phyloP scores from a whole-genome alignment of 805 yeast genomes.

The Metschnikowia drakensbergensis region DNA sequence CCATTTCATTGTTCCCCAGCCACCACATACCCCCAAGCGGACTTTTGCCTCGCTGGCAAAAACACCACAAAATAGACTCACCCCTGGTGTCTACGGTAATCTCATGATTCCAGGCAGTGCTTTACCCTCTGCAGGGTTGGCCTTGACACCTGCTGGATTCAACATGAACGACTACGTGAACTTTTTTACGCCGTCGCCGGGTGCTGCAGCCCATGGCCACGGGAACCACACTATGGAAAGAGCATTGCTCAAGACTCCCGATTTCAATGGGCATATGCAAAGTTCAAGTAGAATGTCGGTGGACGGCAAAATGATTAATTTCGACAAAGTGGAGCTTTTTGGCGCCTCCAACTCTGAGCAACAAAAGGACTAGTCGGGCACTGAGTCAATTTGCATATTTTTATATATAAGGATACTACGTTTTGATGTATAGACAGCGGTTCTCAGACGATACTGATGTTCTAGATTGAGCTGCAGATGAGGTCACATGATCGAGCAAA shows the following conservation, averaged over 20 bases:
- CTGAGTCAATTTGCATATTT: constrained; percentile 2
- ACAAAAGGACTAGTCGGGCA: constrained; percentile 14
- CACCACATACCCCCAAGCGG: constrained; percentile 43
- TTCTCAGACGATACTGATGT: too few relatives aligned
- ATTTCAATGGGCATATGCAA: constrained; percentile 32
- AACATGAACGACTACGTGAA: constrained; percentile 82
- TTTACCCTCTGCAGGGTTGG: constrained; percentile 41
- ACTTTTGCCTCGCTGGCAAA: constrained; percentile 22
- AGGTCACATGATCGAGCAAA: constrained; percentile 7
- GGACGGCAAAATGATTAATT: constrained; percentile 43
- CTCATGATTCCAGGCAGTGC: constrained; percentile 23
- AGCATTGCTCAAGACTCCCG: constrained; percentile 37
- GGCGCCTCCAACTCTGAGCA: constrained; percentile 12
- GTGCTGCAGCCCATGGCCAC: constrained; percentile 43
- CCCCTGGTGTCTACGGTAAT: constrained; percentile 36
- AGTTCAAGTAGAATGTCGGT: constrained; percentile 17
- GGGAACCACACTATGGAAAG: constrained; percentile 9
- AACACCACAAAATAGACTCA: constrained; percentile 41
- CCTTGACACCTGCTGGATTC: constrained; percentile 61
- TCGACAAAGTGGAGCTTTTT: constrained; percentile 35
- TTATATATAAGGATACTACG: neutral
- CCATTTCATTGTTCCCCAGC: constrained; percentile 37
- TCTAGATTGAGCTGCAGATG: neutral
- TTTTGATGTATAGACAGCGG: too few relatives aligned
- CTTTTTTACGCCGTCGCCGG: constrained; percentile 70